These are phyloP conservation scores for Vachellia collinsii DNA, from an alignment of 306 rosid species.

Conservation along the genomic window DNA sequence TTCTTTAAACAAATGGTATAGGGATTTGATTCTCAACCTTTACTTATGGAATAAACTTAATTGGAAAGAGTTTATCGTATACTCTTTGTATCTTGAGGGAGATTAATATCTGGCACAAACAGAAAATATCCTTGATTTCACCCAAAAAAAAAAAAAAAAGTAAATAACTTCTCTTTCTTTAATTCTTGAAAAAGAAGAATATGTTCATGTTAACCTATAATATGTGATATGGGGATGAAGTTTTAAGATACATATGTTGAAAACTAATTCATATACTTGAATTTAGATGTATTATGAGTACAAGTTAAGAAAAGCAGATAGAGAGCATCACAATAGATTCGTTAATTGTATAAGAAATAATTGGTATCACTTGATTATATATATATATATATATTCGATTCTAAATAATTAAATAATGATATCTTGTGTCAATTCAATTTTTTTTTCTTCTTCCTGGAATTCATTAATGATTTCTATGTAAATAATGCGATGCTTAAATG, in stretches of 20 bases:
- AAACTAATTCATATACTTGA: background rate
- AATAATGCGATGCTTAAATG: constrained; percentile 19
- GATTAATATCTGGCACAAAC: background rate
- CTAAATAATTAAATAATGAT: background rate
- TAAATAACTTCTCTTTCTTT: background rate
- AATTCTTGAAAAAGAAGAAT: background rate
- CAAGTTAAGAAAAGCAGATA: background rate
- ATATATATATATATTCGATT: background rate
- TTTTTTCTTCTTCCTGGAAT: background rate
- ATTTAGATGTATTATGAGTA: background rate
- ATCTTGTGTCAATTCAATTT: constrained; percentile 21
- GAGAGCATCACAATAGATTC: background rate
- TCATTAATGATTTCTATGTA: constrained; percentile 1
- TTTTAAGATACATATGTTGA: background rate
- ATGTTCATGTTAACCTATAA: background rate
- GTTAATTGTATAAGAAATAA: background rate
- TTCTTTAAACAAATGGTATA: background rate
- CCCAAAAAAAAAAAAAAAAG: background rate
- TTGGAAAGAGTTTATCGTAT: background rate
- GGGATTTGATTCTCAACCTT: background rate
- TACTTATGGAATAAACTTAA: background rate
- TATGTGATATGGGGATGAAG: background rate
- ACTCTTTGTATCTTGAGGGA: background rate
- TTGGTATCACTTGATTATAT: background rate
- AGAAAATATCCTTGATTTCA: background rate